Conservation (phyloP, 129 eudicot species). For the Flaveria brownii region DNA sequence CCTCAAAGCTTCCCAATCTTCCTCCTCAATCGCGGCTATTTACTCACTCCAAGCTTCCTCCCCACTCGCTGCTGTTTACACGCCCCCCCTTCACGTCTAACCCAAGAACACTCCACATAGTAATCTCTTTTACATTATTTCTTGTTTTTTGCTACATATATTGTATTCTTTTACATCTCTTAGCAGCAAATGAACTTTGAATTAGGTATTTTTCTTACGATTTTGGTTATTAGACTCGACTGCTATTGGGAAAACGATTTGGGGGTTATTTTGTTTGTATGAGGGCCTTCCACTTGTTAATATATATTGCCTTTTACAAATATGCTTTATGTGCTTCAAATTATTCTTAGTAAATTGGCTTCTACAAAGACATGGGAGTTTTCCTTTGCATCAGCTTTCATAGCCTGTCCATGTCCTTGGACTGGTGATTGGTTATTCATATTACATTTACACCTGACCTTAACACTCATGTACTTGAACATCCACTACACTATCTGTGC, state of each 20-base stretch:
- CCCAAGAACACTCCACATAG: constrained; percentile 41
- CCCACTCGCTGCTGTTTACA: constrained; percentile 9
- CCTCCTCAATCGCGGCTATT: constrained; percentile 38
- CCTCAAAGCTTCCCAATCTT: constrained; percentile 31
- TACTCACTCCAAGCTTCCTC: constrained; percentile 18
- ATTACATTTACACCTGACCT: neutral
- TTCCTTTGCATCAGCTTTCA: neutral
- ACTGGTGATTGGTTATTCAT: neutral
- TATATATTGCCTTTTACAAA: neutral
- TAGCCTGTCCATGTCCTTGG: neutral
- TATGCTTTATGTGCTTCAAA: neutral
- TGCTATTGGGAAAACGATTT: too few species aligned
- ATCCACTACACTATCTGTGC: neutral
- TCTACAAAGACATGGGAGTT: neutral
- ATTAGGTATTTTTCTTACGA: too few species aligned
- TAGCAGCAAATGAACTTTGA: too few species aligned
- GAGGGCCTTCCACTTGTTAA: too few species aligned
- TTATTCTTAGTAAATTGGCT: neutral
- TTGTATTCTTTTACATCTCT: too few species aligned
- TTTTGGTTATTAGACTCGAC: too few species aligned
- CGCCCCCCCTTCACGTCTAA: constrained; percentile 9
- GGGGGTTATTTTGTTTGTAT: too few species aligned
- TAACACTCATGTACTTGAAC: neutral
- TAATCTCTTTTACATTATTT: constrained; percentile 11
- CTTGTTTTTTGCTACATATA: too few species aligned